These are phyloP conservation scores for Schoenoplectus triqueter DNA, from an alignment of 202 grass and related monocot genomes.

Conservation along the genomic window DNA sequence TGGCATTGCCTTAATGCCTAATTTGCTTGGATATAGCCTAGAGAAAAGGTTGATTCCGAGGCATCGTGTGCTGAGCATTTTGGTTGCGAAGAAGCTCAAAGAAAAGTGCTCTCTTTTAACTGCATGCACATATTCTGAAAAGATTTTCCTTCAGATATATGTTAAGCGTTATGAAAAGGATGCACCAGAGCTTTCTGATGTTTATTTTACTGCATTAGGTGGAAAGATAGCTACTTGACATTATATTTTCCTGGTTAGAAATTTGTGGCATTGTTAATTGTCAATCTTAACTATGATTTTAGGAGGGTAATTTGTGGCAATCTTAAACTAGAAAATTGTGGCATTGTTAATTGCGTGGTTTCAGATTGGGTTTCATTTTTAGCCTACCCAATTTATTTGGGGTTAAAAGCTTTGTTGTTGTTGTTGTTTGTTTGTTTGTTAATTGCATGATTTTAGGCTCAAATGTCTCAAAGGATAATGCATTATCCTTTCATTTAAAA, in stretches of 20 bases:
- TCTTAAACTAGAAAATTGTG: no score
- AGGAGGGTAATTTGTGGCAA: no score
- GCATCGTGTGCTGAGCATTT: slow-evolving; percentile 51
- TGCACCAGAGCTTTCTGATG: neutral
- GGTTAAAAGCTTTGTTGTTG: neutral
- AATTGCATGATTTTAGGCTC: neutral
- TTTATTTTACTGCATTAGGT: neutral
- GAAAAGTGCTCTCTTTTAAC: neutral
- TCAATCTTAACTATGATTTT: neutral
- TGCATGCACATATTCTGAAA: neutral
- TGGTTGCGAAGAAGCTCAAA: slow-evolving; percentile 38
- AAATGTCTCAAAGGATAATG: neutral
- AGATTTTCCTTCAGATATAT: neutral
- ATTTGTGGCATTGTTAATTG: neutral
- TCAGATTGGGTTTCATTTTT: no score
- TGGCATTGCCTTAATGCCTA: slow-evolving; percentile 39
- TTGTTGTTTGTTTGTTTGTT: neutral
- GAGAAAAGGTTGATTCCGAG: slow-evolving; percentile 60
- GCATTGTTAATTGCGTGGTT: no score
- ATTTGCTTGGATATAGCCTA: slow-evolving; percentile 57
- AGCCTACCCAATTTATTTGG: no score
- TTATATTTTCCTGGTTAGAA: neutral
- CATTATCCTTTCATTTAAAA: neutral
- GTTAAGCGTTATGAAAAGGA: neutral
- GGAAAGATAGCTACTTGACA: neutral